These are phyloP conservation scores for Kalmanozyma brasiliensis DNA, from an alignment of 1,284 basidiomycete species.

Conservation along the genomic window DNA sequence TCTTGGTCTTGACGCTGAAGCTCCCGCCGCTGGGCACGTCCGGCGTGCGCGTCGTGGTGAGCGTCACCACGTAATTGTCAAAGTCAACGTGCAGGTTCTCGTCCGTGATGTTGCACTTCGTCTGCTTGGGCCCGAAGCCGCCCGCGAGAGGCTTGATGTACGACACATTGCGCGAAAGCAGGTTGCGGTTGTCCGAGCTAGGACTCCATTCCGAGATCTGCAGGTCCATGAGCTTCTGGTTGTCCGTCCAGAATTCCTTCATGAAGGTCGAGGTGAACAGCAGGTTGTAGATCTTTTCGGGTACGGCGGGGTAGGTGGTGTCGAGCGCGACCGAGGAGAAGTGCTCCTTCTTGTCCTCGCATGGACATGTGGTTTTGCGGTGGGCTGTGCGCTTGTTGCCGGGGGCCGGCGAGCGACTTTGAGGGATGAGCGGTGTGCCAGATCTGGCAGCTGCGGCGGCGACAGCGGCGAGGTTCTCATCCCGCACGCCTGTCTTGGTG, in stretches of 20 bases:
- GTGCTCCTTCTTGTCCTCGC: slow-evolving; percentile 79
- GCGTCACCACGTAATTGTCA: slow-evolving; percentile 82
- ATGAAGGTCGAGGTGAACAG: slow-evolving; percentile 97
- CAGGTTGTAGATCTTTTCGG: slow-evolving; percentile 93
- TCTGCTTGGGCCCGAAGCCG: slow-evolving; percentile 89
- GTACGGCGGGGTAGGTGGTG: slow-evolving; percentile 82
- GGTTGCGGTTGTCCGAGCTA: slow-evolving; percentile 74
- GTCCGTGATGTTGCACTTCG: slow-evolving; percentile 91
- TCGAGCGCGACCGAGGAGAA: slow-evolving; percentile 81
- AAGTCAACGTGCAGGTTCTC: slow-evolving; percentile 84
- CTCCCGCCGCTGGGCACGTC: slow-evolving; percentile 93
- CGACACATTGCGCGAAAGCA: slow-evolving; percentile 83
- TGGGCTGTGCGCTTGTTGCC: slow-evolving; percentile 62
- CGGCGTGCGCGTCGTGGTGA: slow-evolving; percentile 91
- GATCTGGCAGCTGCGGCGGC: slow-evolving; percentile 40
- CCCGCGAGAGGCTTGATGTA: slow-evolving; percentile 94
- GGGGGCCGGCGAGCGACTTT: slow-evolving; percentile 35
- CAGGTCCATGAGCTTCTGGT: slow-evolving; percentile 80
- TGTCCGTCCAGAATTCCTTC: slow-evolving; percentile 87
- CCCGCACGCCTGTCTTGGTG: slow-evolving; percentile 44
- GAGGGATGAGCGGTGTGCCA: slow-evolving; percentile 38
- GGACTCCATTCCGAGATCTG: slow-evolving; percentile 62
- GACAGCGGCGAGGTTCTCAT: slow-evolving; percentile 42
- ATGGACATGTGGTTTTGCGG: slow-evolving; percentile 77
- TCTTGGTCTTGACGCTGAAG: slow-evolving; percentile 91